A percentile compares a stretch with the other conserved stretches of the same genome.
These are phyloP conservation scores for Clarkia xantiana DNA, from an alignment of 345 rosid species.

Conservation along the genomic window DNA sequence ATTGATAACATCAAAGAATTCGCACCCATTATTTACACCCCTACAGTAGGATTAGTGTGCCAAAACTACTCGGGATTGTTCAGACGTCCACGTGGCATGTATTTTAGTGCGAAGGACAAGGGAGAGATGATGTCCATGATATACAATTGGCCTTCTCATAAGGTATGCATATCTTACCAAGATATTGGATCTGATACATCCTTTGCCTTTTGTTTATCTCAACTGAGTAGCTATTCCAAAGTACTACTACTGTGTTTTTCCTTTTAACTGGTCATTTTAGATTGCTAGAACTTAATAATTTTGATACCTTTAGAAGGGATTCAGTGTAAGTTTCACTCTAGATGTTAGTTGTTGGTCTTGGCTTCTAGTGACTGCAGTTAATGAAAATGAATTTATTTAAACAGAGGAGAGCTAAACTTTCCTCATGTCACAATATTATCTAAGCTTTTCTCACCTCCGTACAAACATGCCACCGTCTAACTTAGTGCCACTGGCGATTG, in stretches of 20 bases:
- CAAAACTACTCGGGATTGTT: constrained; percentile 94
- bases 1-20: constrained; percentile 88
- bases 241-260: neutral
- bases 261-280: neutral
- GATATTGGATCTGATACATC: neutral
- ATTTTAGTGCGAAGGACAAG: constrained; percentile 96
- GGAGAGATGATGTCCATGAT: constrained; percentile 99
- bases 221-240: neutral
- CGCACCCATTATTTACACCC: constrained; percentile 91
- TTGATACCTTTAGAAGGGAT: neutral
- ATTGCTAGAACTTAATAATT: neutral
- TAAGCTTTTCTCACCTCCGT: neutral
- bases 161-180: constrained; percentile 23
- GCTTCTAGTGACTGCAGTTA: neutral
- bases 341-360: neutral
- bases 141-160: constrained; percentile 80
- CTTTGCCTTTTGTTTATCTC: neutral
- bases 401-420: neutral
- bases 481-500: too few species aligned
- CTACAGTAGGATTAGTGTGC: constrained; percentile 92
- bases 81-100: constrained; percentile 98
- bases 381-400: neutral
- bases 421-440: neutral
- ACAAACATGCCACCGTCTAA: too few species aligned
- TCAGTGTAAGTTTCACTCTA: neutral